phyloP scores from a whole-genome alignment of 2,329 filamentous ascomycete genomes.

The Fusarium piperis region DNA sequence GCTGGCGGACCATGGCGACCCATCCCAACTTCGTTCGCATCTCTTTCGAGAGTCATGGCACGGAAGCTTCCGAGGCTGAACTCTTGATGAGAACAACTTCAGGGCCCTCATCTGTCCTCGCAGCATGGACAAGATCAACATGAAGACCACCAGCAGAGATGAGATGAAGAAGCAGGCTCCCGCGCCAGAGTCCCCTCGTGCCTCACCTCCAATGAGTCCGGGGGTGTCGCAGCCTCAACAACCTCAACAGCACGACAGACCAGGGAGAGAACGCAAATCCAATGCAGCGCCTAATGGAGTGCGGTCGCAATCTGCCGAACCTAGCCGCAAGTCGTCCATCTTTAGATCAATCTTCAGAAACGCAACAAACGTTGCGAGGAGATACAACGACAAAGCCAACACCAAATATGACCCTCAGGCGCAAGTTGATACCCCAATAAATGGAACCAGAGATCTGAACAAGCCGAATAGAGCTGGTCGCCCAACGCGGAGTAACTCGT shows the following conservation, averaged over 20 bases:
- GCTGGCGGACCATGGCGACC: background rate
- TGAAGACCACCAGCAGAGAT: background rate
- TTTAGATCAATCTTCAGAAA: background rate
- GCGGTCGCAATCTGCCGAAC: background rate
- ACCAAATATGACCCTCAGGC: background rate
- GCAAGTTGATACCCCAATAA: background rate
- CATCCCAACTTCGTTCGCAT: background rate
- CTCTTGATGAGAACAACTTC: background rate
- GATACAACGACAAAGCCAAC: background rate
- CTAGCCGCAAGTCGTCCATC: background rate
- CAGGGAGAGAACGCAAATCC: background rate
- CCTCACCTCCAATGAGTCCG: background rate
- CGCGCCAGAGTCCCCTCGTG: background rate
- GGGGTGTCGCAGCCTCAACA: background rate
- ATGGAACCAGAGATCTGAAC: background rate
- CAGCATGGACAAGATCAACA: background rate
- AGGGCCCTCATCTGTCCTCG: background rate
- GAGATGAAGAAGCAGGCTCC: background rate
- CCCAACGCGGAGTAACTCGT: background rate
- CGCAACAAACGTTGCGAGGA: background rate
- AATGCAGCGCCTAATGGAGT: background rate
- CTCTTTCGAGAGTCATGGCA: background rate
- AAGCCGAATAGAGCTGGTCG: background rate
- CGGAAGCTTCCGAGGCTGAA: background rate
- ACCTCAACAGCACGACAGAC: background rate